Base-by-base conservation (phyloP, 176 grass and related monocot genomes). In the Poa pratensis region DNA sequence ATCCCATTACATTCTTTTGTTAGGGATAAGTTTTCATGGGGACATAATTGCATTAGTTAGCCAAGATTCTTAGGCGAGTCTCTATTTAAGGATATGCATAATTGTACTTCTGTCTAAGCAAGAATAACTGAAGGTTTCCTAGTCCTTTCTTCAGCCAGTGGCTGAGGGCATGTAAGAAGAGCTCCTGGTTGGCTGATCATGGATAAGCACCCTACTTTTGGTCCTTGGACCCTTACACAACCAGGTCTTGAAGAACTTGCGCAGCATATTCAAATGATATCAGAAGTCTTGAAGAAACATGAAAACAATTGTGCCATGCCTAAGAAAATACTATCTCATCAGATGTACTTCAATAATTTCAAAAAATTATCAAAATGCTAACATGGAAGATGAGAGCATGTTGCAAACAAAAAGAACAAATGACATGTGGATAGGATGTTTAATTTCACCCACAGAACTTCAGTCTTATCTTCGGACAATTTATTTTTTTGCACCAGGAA, bases 401-500 rank as follows among this genome's bases (percentile, higher is more conserved):
- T 61, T 43, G 63, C 2, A 75, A 42, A 17, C 1, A 27, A 40
- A 70, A 86, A 46, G 24, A 51, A 52, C 13, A 75, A 73, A 75
- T 22, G 11, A 5, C 7, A 78, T 61, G 20, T 26, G 69, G 22
- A 61, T 13, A 3, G 2, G 75, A 48, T 58, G 22, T 15, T 78
- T 10, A 22, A 60, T 60, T 60, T 60, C 57, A 60, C 22, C 55
- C 22, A 60, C 9, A 22, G 57, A 60, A 64, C 61, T 3, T 64
- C 13, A 17, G 16, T 69, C 73, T 72, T 42, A 76, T 62, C 35
- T 69, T 63, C 0, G 18, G 18, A 26, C 20, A 14, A 5, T 16
- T 51, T 75, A 30, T 18, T 32, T 40, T 52, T 49, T 39, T 32
- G 7, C 0, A 6, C 51, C 75, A 99, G 96, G 55, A 96, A 96